Evolutionary conservation across 2,329 filamentous ascomycete species (phyloP), one percentile per base, ranked within the genome.

Genomic region (Hymenoscyphus scutula): DNA sequence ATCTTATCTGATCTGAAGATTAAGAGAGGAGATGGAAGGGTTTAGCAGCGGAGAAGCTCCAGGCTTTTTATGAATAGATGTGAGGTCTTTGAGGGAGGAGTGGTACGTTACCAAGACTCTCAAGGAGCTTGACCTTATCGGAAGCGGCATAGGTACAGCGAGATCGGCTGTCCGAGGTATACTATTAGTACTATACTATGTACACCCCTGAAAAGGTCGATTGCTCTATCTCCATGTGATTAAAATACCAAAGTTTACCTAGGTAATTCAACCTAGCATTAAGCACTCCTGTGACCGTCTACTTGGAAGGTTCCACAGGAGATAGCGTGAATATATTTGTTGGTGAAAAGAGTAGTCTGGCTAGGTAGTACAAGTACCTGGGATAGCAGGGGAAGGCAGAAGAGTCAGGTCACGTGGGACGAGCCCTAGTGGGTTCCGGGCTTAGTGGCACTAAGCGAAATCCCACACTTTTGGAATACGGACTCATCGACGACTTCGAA

Each of bases 401-500:
- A 3, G 3, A 15, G 4, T 51, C 19, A 23, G 10, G 15, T 51
- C 45, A 51, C 45, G 45, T 51, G 45, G 1, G 1, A 4, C 19
- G 45, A 25, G 45, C 45, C 38, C 38, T 51, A 51, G 45, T 7
- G 45, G 19, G n/a, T n/a, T n/a, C n/a, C n/a, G n/a, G n/a, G 27
- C 27, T 29, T 51, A 51, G 45, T 7, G 45, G 19, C 19, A 8
- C 25, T 65, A 66, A 66, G 65, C 65, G 65, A 66, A 32, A 27
- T 45, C 34, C 53, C 54, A 55, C 56, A 45, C 34, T 56, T 37
- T 38, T 59, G 51, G 58, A 56, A 60, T 56, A 51, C 41, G 13
- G 30, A 60, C 53, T 61, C 59, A 57, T 61, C 63, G 59, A 62
- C 65, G 60, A 62, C 63, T 48, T 23, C 54, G n/a, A 25, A 59